Evolutionary conservation across 2,329 filamentous ascomycete genomes (phyloP).

Genomic region (Penicillium sp.): DNA sequence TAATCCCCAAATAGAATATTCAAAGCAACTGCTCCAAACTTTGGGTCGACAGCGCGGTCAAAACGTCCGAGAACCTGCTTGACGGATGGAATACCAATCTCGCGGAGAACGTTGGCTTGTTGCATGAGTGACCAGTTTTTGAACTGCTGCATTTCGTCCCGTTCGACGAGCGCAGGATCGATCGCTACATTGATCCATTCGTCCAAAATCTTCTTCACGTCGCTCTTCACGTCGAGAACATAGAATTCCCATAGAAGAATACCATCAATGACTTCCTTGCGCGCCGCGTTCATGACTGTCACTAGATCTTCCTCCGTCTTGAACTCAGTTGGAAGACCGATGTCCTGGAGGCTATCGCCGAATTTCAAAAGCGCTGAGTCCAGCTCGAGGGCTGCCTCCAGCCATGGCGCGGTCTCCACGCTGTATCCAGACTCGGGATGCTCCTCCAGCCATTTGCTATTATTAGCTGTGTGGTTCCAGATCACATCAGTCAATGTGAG

Average conservation of each 20-base stretch:
- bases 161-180: slow-evolving; percentile 14
- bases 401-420: slow-evolving; percentile 77
- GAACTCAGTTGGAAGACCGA: slow-evolving; percentile 74
- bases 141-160: slow-evolving; percentile 46
- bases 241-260: slow-evolving; percentile 94
- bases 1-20: slow-evolving; percentile 67
- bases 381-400: slow-evolving; percentile 68
- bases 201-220: slow-evolving; percentile 65
- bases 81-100: slow-evolving; percentile 66
- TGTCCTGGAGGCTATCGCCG: slow-evolving; percentile 58
- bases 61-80: slow-evolving; percentile 79
- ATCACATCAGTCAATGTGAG: slow-evolving; percentile 93
- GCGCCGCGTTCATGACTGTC: slow-evolving; percentile 79
- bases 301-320: slow-evolving; percentile 69
- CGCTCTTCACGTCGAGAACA: slow-evolving; percentile 71
- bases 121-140: slow-evolving; percentile 56
- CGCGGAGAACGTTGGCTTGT: slow-evolving; percentile 59
- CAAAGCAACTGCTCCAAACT: slow-evolving; percentile 66
- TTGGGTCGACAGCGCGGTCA: slow-evolving; percentile 67
- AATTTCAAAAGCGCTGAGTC: slow-evolving; percentile 69
- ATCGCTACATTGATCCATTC: slow-evolving; percentile 60
- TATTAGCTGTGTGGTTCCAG: slow-evolving; percentile 95
- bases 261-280: slow-evolving; percentile 71
- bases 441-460: slow-evolving; percentile 88
- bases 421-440: slow-evolving; percentile 97